Conservation (phyloP, 1,284 basidiomycete genomes). For the Apiotrichum montevideense region DNA sequence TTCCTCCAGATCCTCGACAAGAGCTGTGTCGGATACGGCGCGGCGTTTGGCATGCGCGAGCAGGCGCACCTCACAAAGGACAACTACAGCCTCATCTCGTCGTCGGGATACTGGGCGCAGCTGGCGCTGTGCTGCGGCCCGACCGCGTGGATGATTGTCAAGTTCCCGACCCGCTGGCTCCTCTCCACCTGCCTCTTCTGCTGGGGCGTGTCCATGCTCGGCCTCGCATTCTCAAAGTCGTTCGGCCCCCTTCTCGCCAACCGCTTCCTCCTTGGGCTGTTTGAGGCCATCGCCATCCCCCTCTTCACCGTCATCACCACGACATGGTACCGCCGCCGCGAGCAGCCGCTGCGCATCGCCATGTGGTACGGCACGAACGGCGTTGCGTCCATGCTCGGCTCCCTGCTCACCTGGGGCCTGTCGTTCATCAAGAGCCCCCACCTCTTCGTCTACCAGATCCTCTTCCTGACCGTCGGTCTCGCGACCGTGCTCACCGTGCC, state of each 20-base stretch:
- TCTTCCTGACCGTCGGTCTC: conserved; percentile 44
- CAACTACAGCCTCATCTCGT: conserved; percentile 28
- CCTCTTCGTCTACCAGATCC: conserved; percentile 29
- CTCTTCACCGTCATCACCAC: conserved; percentile 46
- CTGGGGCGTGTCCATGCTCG: conserved; percentile 33
- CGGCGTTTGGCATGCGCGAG: conserved; percentile 21
- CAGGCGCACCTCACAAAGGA: conserved; percentile 26
- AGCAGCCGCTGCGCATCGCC: conserved; percentile 39
- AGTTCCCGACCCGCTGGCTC: conserved; percentile 30
- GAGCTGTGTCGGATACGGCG: conserved; percentile 22
- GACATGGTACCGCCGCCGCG: conserved; percentile 46
- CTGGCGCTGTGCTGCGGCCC: conserved; percentile 29
- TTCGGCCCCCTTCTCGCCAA: conserved; percentile 31
- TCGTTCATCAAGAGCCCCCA: conserved; percentile 21
- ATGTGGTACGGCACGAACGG: conserved; percentile 30
- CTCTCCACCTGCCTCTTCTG: conserved; percentile 37
- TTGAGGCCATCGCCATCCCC: conserved; percentile 44
- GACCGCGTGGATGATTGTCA: conserved; percentile 41
- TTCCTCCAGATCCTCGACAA: conserved; percentile 44
- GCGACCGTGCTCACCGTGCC: conserved; percentile 43
- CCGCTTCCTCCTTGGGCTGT: conserved; percentile 44
- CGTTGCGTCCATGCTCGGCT: conserved; percentile 24
- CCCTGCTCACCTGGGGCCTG: conserved; percentile 26
- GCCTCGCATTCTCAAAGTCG: conserved; percentile 17
- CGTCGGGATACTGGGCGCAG: conserved; percentile 21